phyloP scores from a whole-genome alignment of 2,329 filamentous ascomycete genomes.

The Exserohilum rostratum region DNA sequence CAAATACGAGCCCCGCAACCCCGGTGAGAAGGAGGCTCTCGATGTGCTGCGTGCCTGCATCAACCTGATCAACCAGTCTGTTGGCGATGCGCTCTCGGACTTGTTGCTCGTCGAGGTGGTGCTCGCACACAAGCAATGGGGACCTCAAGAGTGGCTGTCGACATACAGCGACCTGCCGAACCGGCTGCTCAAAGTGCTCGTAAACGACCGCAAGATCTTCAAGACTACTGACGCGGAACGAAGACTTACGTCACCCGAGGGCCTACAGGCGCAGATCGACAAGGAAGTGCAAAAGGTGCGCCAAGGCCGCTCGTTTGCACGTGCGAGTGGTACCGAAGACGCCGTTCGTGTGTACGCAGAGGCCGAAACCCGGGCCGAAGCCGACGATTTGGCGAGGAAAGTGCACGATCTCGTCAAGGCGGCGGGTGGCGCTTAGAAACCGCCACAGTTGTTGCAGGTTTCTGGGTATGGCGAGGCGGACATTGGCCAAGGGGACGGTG shows the following conservation, averaged over 20 bases:
- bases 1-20: constrained; percentile 82
- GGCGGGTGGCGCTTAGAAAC: constrained; percentile 32
- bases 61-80: constrained; percentile 96
- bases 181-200: constrained; percentile 90
- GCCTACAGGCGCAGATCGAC: constrained; percentile 86
- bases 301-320: constrained; percentile 85
- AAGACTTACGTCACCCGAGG: constrained; percentile 77
- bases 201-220: constrained; percentile 86
- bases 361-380: constrained; percentile 85
- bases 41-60: constrained; percentile 82
- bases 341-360: constrained; percentile 96
- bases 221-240: constrained; percentile 91
- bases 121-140: constrained; percentile 93
- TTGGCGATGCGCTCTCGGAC: constrained; percentile 94
- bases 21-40: constrained; percentile 87
- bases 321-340: constrained; percentile 94
- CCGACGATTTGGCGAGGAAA: constrained; percentile 85
- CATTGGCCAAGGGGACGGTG: neutral
- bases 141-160: constrained; percentile 84
- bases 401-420: constrained; percentile 75
- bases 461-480: neutral
- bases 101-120: constrained; percentile 96
- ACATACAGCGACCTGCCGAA: constrained; percentile 96
- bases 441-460: neutral
- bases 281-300: constrained; percentile 87